Evolutionary conservation across 1,284 basidiomycete species (phyloP), one percentile per base, ranked within the genome.

Genomic region (Ceratobasidium sp.): DNA sequence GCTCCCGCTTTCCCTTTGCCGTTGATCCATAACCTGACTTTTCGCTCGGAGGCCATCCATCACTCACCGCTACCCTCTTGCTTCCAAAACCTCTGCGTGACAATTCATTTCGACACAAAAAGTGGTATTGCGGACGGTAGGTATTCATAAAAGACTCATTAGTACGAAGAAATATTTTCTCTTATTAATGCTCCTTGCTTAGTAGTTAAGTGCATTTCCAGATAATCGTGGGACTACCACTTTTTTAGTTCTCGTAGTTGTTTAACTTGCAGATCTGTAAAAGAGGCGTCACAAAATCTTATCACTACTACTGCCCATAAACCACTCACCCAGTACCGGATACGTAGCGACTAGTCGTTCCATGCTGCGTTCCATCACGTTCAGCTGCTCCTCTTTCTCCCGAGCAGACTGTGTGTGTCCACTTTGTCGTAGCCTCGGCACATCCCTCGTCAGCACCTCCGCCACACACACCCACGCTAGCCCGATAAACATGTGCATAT

Each of bases 401-500:
- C 10, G 7, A 1, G 71, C 71, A 38, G 64, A 23, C 12, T 28
- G 5, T 5, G 42, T 7, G 12, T 23, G 26, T 13, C 71, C 71
- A 33, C 46, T 64, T 38, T 48, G 17, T 2, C 57, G 23, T 26
- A 74, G 48, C 20, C 59, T 74, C 20, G 59, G 59, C 3, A 64
- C 46, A 2, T 74, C 59, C 17, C 26, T 62, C 2, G 23, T 42
- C 9, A 74, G 23, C 15, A 74, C 59, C 28, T 48, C 59, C 13
- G 71, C 26, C 17, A 54, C 71, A 23, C 71, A 62, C 9, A 54
- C 44, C 71, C 57, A 74, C 5, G 59, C n/a, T 26, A 74, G 26
- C 4, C 71, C 71, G 2, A 52, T 64, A 40, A 74, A 74, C 46
- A 74, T 50, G 20, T 52, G 23, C 71, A 74, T 74, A 64, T 74